A percentile compares a stretch with the other conserved stretches of the same genome.
Evolutionary conservation across 2,329 filamentous ascomycete species (phyloP).

Genomic region (Ceratocystis eucalypticola): DNA sequence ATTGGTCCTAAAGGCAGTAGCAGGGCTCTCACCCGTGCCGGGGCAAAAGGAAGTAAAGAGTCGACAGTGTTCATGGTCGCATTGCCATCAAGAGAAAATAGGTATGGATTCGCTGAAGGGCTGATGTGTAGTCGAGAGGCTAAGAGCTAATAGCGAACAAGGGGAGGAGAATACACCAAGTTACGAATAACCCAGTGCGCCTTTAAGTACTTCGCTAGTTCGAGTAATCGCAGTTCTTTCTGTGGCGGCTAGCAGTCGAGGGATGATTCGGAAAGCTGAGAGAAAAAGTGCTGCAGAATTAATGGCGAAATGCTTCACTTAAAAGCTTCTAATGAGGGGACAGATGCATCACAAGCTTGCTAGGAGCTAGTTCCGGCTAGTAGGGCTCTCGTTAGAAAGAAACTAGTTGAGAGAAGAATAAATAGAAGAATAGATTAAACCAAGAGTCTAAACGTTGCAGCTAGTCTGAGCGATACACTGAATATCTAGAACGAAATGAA

Average conservation of each 20-base stretch:
- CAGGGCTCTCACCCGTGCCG: conserved; percentile 78
- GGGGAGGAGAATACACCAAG: not conserved
- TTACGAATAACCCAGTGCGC: not conserved
- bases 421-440: too few species aligned
- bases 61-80: conserved; percentile 65
- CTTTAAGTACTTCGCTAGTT: not conserved
- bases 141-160: not conserved
- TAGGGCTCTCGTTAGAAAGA: not conserved
- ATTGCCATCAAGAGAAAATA: conserved; percentile 24
- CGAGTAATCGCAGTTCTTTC: not conserved
- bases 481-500: too few species aligned
- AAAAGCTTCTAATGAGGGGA: not conserved
- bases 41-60: conserved; percentile 78
- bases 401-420: not conserved
- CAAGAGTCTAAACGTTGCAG: not conserved
- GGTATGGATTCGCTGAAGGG: not conserved
- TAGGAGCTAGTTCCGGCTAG: not conserved
- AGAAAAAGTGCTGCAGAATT: not conserved
- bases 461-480: not conserved
- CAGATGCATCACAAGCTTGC: not conserved
- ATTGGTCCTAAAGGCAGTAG: conserved; percentile 79
- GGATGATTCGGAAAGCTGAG: not conserved
- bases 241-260: not conserved
- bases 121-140: not conserved
- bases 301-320: not conserved